Evolutionary conservation across 352 stramenopile genomes (phyloP), one percentile per base, ranked within the genome.

Genomic region (Globisporangium middletonii): DNA sequence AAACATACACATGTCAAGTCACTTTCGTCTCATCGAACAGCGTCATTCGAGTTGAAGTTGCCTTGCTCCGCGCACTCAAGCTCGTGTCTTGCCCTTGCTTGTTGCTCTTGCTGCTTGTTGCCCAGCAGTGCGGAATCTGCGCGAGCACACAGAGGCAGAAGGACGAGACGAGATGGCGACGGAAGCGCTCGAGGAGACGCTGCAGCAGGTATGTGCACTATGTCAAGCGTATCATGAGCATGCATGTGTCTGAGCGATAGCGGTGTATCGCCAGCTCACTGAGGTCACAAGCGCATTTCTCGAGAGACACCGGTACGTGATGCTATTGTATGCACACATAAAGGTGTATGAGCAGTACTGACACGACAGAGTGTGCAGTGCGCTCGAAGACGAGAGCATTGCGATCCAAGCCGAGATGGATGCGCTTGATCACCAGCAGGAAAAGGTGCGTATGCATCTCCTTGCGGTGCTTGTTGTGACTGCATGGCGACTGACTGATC

Each of bases 371-470:
- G 4, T 38, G 33, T 42, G 16, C n/a, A 89, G 79, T 16, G 71
- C 75, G 54, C 59, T 89, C 26, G 75, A 80, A 46, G 68, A 72
- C 8, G 78, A 91, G 38, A 73, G 71, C 1, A 56, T 56, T 5
- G 71, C 57, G 57, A 86, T 91, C 47, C 80, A 88, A 67, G 68
- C 59, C 9, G 80, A 83, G 55, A 69, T 91, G 62, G 69, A 86
- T 11, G 65, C 83, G 30, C 62, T 91, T 26, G 50, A 88, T 49
- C 62, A 63, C 16, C 72, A 72, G 41, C 80, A 91, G 63, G 74
- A 88, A 53, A 49, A 46, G 63, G 80, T 87, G 50, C 13, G 68
- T 30, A 16, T 37, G 3, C n/a, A 62, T 26, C n/a, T 33, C 26
- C n/a, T 46, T 27, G 16, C 3, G 51, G 23, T 23, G 23, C 23